Evolutionary conservation across 371 early-diverging fungal species (phyloP).

Genomic region (Circinella minor): DNA sequence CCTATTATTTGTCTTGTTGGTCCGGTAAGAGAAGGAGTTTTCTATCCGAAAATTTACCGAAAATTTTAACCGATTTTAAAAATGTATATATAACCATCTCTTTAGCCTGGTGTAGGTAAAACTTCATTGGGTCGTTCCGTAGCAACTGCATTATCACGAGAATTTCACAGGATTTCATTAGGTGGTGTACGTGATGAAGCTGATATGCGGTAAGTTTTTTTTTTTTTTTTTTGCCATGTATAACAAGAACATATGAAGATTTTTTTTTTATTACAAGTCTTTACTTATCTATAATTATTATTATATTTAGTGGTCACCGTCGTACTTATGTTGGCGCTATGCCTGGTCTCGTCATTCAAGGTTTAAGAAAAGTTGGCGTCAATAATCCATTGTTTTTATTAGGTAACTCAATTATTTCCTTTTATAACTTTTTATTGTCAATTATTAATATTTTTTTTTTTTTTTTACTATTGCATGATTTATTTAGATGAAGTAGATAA

Average conservation of each 20-base stretch:
- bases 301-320: slow-evolving; percentile 73
- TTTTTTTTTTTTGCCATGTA: slow-evolving; percentile 27
- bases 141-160: slow-evolving; percentile 77
- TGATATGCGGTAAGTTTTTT: slow-evolving; percentile 64
- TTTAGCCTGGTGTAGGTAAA: slow-evolving; percentile 83
- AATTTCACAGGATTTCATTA: slow-evolving; percentile 83
- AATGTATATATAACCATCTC: slow-evolving; percentile 68
- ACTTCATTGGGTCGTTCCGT: slow-evolving; percentile 84
- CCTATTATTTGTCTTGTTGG: slow-evolving; percentile 89
- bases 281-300: neutral
- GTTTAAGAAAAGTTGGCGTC: slow-evolving; percentile 70
- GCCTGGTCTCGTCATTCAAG: slow-evolving; percentile 87
- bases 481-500: slow-evolving; percentile 89
- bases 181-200: slow-evolving; percentile 92
- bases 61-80: slow-evolving; percentile 9
- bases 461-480: slow-evolving; percentile 56
- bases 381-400: slow-evolving; percentile 82
- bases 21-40: slow-evolving; percentile 37
- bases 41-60: neutral
- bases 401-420: slow-evolving; percentile 68
- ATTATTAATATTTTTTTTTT: too few species aligned
- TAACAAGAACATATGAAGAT: slow-evolving; percentile 59
- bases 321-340: slow-evolving; percentile 90
- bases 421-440: too few species aligned
- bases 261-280: too few species aligned